Percentiles rank a stretch among this genome's conserved stretches.
Conservation (phyloP, 129 eudicot species). For the Tagetes patula region DNA sequence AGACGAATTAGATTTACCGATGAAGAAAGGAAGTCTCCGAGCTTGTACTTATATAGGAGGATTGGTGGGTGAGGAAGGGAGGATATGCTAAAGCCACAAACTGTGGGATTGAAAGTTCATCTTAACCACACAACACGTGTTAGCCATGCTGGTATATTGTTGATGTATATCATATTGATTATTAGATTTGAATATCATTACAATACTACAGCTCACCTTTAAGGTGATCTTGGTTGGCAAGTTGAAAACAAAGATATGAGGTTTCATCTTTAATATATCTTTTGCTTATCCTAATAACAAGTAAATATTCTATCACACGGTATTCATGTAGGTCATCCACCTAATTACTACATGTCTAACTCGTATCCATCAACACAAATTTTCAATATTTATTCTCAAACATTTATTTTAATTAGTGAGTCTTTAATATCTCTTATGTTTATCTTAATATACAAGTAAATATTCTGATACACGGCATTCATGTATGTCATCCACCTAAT, state of each 20-base stretch:
- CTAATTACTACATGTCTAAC: too few relatives aligned
- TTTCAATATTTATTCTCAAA: too few relatives aligned
- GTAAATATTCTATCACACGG: too few relatives aligned
- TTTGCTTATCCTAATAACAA: too few relatives aligned
- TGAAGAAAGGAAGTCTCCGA: not conserved
- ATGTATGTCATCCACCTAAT: too few relatives aligned
- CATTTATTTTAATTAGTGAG: too few relatives aligned
- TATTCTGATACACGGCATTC: too few relatives aligned
- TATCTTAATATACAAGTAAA: too few relatives aligned
- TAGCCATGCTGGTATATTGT: not conserved
- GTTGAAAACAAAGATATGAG: not conserved
- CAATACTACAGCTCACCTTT: not conserved
- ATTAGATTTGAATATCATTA: not conserved
- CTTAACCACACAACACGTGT: conserved; percentile 2
- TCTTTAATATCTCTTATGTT: too few relatives aligned
- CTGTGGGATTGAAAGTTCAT: not conserved
- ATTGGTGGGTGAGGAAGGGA: not conserved
- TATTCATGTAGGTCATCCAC: too few relatives aligned
- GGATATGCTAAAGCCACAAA: conserved; percentile 18
- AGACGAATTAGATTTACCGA: conserved; percentile 12
- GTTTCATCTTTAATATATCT: not conserved
- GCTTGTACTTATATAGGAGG: conserved; percentile 5
- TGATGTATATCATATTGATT: not conserved
- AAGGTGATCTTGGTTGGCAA: not conserved
- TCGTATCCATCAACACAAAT: too few relatives aligned